These are phyloP conservation scores for Leccinum longicurvipes DNA, from an alignment of 768 basidiomycete species.

Conservation along the genomic window DNA sequence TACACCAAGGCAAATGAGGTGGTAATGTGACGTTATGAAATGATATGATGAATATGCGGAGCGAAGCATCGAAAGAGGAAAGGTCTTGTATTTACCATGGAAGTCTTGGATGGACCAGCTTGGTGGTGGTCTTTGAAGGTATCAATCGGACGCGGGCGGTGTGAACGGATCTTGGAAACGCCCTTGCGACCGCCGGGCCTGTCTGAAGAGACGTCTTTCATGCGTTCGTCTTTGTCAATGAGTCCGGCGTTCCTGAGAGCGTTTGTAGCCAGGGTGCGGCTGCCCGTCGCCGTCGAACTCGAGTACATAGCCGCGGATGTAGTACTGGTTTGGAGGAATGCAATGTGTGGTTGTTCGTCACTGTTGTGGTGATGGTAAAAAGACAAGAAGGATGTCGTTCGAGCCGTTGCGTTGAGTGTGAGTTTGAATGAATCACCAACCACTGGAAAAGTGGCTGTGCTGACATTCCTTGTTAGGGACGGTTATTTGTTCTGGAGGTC, in stretches of 20 bases:
- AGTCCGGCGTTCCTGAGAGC: conserved; percentile 71
- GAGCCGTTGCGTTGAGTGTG: conserved; percentile 3
- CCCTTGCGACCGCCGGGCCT: conserved; percentile 75
- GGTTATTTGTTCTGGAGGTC: conserved; percentile 25
- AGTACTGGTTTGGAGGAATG: neutral
- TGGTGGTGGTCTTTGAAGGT: conserved; percentile 45
- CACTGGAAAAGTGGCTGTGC: conserved; percentile 21
- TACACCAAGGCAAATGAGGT: conserved; percentile 16
- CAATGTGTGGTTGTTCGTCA: neutral
- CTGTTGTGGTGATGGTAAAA: conserved; percentile 14
- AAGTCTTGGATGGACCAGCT: conserved; percentile 43
- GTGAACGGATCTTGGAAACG: conserved; percentile 54
- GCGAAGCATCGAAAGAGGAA: conserved; percentile 23
- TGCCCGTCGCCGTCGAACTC: conserved; percentile 55
- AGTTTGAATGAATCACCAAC: conserved; percentile 15
- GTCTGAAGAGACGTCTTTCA: conserved; percentile 64
- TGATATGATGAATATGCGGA: conserved; percentile 25
- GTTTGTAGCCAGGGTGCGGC: conserved; percentile 54
- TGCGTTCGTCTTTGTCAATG: conserved; percentile 70
- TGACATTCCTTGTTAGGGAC: conserved; percentile 16
- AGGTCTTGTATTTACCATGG: conserved; percentile 67
- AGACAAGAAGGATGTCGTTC: conserved; percentile 13
- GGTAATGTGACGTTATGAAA: conserved; percentile 23
- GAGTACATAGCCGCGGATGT: conserved; percentile 46
- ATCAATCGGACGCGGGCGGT: conserved; percentile 61